Conservation (phyloP, 495 filamentous ascomycete genomes). For the Podospora comata region DNA sequence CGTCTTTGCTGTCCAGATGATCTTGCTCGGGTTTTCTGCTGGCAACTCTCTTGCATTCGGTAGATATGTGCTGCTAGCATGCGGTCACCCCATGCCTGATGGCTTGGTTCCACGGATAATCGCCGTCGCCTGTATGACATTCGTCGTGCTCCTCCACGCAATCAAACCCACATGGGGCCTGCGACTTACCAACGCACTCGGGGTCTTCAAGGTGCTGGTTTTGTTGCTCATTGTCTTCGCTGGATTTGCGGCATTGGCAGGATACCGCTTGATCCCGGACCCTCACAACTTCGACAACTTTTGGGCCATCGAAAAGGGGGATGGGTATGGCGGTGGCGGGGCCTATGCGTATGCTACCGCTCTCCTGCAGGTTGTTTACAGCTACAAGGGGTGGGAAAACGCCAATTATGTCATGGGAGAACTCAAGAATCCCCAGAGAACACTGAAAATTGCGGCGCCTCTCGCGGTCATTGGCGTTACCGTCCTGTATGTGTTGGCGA, state of each 20-base stretch:
- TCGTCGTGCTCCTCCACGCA: slow-evolving; percentile 58
- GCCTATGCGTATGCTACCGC: slow-evolving; percentile 46
- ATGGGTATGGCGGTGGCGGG: slow-evolving; percentile 42
- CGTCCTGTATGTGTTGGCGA: slow-evolving; percentile 60
- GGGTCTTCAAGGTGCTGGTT: slow-evolving; percentile 62
- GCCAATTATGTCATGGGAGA: slow-evolving; percentile 57
- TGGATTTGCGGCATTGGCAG: slow-evolving; percentile 45
- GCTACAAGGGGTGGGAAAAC: slow-evolving; percentile 49
- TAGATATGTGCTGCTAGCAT: slow-evolving; percentile 61
- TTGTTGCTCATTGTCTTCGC: slow-evolving; percentile 61
- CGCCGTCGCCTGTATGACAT: slow-evolving; percentile 50
- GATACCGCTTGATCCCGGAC: slow-evolving; percentile 23
- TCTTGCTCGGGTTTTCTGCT: slow-evolving; percentile 51
- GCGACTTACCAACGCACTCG: slow-evolving; percentile 59
- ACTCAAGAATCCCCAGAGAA: slow-evolving; percentile 58
- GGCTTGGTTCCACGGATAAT: slow-evolving; percentile 61
- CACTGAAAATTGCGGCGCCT: slow-evolving; percentile 59
- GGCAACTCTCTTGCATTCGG: slow-evolving; percentile 66
- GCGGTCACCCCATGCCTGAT: slow-evolving; percentile 47
- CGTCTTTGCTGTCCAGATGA: slow-evolving; percentile 58
- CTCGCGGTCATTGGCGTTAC: slow-evolving; percentile 55
- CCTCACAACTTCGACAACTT: slow-evolving; percentile 34
- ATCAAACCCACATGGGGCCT: slow-evolving; percentile 60
- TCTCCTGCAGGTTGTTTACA: slow-evolving; percentile 49
- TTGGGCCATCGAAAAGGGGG: slow-evolving; percentile 40